Base-by-base conservation (phyloP, 306 rosid genomes). In the Neltuma alba region DNA sequence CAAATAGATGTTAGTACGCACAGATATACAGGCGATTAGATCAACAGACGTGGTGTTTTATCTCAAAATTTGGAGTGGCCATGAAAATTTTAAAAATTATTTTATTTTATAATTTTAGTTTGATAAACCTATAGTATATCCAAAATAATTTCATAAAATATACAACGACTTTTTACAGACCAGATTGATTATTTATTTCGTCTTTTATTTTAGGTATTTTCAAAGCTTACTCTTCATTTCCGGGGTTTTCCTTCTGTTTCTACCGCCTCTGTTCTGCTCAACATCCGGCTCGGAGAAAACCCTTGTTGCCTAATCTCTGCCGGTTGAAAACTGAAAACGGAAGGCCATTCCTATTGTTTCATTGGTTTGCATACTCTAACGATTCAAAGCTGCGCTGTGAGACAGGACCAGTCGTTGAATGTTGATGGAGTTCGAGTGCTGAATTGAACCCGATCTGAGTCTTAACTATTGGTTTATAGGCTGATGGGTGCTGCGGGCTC, bases 401-500 rank as follows among this genome's bases (percentile, higher is more conserved):
- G 38, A 21, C 40, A 45, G 63, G 65, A 76, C 34, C 23, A 38
- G 48, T n/a, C 57, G 33, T 40, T 37, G 69, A 68, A 16, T 61
- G 50, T 75, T 70, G 64, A 79, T 79, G 89, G 40, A 66, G 28
- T 72, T 72, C 73, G 68, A 79, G 42, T 85, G 78, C 44, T 50
- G 86, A 78, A 88, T 82, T 73, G 88, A 83, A 86, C 72, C 80
- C 81, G 95, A 91, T 92, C 91, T 88, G 86, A 86, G 81, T 79
- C 54, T 70, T n/a, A 40, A 72, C 37, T 65, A 86, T 88, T 76
- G 55, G 55, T 87, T 82, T 64, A 87, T 84, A 63, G 79, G 70
- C 78, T 75, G 23, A 93, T 96, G 99, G 99, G 99, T 88, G 97
- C 96, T 67, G 90, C 98, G 62, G 99, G 99, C 80, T 96, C 99